Evolutionary conservation across 116 monocot genomes (phyloP).

Genomic region (Papilionanthe hybrid): DNA sequence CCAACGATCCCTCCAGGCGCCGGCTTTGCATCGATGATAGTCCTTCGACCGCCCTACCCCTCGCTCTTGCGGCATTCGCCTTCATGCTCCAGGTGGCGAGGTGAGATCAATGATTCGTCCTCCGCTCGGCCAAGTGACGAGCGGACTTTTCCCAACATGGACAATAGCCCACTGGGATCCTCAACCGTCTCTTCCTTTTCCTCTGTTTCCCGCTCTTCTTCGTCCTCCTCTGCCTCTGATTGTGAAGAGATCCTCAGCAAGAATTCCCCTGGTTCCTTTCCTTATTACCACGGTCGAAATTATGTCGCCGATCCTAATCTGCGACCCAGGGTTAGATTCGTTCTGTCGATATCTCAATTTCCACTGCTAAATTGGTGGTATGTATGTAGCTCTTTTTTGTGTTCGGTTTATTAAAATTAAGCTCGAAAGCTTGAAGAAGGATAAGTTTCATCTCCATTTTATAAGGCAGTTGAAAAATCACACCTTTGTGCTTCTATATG

Average conservation of each 20-base stretch:
- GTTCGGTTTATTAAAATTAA: too few relatives aligned
- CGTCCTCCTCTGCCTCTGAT: conserved; percentile 29
- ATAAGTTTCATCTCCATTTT: too few relatives aligned
- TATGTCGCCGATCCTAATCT: too few relatives aligned
- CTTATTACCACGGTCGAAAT: too few relatives aligned
- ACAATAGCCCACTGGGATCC: conserved; percentile 43
- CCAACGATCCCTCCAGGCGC: conserved; percentile 14
- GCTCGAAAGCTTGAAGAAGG: too few relatives aligned
- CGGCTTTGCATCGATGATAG: conserved; percentile 25
- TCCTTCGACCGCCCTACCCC: conserved; percentile 39
- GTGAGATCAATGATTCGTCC: conserved; percentile 39
- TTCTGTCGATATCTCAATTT: too few relatives aligned
- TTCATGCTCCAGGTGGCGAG: conserved; percentile 68
- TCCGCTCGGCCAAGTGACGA: conserved; percentile 32
- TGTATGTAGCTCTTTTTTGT: too few relatives aligned
- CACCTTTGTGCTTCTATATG: too few relatives aligned
- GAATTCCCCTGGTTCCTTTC: too few relatives aligned
- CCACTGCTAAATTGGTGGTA: too few relatives aligned
- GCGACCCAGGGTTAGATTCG: too few relatives aligned
- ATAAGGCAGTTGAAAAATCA: too few relatives aligned
- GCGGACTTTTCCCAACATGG: conserved; percentile 44
- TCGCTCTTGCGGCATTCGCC: conserved; percentile 34
- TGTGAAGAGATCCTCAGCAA: conserved; percentile 39
- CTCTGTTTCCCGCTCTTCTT: conserved; percentile 10
- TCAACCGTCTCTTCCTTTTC: conserved; percentile 18